Base-by-base conservation (phyloP, 331 rosid genomes). In the Quercus lobata region DNA sequence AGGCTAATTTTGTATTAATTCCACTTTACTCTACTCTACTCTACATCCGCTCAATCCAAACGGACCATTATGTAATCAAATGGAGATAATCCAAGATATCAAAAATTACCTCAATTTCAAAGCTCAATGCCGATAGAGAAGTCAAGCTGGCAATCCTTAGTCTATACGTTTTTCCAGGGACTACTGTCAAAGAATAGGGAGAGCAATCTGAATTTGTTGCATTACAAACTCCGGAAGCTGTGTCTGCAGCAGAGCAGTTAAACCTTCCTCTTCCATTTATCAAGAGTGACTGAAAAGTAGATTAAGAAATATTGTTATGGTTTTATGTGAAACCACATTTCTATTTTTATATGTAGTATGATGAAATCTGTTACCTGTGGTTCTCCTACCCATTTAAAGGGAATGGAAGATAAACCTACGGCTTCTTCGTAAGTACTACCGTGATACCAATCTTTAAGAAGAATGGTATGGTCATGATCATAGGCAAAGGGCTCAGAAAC, bases 381-480 rank as follows among this genome's bases (percentile, higher is more conserved):
- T 79, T 94, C 97, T 0, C 83, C 87, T 5, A 92, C 93, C 97
- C 94, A 94, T 41, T 12, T 46, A 68, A 80, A 78, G 15, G 77
- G 76, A 25, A 37, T 65, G 69, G 94, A 52, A 57, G 98, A 82
- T 78, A 94, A 79, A 41, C 92, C 92, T 27, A 85, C 63, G 35
- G 92, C 86, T 76, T 91, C 93, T 77, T 92, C 97, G 10, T 87
- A 75, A 21, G 92, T 74, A 78, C 86, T 92, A 11, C 76, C 34
- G 52, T 94, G 98, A 78, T 83, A 94, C 97, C 98, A 92, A 80
- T 94, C 98, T 17, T 80, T 89, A 34, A 94, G 90, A 61, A 94
- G 79, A 53, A 92, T 90, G 82, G 90, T 91, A 70, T 92, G 58
- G 72, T 94, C 98, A 25, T 83, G 78, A 53, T 94, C 92, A 80